Percentiles rank a stretch among this genome's conserved stretches.
Evolutionary conservation across 768 basidiomycete species (phyloP).

Genomic region (Peribolospora kevripleyi): DNA sequence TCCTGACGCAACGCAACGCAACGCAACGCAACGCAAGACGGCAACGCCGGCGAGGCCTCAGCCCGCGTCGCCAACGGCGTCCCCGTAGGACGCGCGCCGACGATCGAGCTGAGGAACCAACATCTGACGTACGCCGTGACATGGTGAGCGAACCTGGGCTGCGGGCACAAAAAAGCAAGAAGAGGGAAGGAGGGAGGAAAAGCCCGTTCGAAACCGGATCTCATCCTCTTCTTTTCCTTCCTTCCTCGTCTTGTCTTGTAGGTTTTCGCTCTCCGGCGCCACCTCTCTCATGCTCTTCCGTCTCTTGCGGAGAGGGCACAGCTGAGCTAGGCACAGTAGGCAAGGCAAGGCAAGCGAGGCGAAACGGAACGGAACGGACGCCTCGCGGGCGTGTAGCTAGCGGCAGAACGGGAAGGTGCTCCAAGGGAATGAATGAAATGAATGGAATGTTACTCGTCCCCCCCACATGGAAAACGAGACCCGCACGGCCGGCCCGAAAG

Average conservation of each 20-base stretch:
- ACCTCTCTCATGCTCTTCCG: slow-evolving; percentile 52
- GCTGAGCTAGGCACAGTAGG: no score
- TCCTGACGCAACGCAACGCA: no score
- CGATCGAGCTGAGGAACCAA: slow-evolving; percentile 71
- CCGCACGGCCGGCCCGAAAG: no score
- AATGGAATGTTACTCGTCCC: no score
- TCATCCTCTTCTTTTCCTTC: not conserved
- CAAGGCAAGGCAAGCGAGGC: no score
- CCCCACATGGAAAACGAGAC: no score
- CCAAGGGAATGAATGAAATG: no score
- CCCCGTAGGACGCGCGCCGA: slow-evolving; percentile 60
- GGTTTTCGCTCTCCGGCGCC: slow-evolving; percentile 70
- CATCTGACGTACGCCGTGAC: slow-evolving; percentile 88
- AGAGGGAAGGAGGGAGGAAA: not conserved
- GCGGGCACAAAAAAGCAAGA: no score
- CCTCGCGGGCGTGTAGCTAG: no score
- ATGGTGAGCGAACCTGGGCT: slow-evolving; percentile 45
- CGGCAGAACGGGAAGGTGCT: no score
- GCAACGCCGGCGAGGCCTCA: slow-evolving; percentile 51
- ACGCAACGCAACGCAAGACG: slow-evolving; percentile 29
- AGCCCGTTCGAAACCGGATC: not conserved
- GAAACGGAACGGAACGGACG: no score
- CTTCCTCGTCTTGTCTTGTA: slow-evolving; percentile 17
- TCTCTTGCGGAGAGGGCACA: not conserved
- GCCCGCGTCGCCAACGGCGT: slow-evolving; percentile 39